Conservation (phyloP, 2,329 filamentous ascomycete species). For the Paecilomyces sp. region DNA sequence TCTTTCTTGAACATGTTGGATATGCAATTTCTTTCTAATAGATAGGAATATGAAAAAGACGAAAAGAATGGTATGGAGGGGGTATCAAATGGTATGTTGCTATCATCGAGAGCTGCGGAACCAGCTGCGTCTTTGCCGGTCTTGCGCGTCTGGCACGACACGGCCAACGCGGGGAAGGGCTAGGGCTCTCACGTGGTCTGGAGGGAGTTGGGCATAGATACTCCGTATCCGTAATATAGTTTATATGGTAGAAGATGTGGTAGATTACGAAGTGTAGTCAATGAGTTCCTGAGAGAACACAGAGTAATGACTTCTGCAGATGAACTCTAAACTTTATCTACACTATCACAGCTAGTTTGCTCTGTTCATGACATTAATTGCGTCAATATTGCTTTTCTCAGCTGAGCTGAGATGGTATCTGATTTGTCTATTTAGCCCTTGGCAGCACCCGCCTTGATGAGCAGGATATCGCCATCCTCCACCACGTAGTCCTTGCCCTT, state of each 20-base stretch:
- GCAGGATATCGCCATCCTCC: conserved; percentile 55
- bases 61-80: conserved; percentile 2
- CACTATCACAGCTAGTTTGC: no score
- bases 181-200: conserved; percentile 10
- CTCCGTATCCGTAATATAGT: no score
- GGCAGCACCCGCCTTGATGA: conserved; percentile 66
- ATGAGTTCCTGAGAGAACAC: no score
- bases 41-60: background rate
- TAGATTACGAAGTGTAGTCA: background rate
- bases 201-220: background rate
- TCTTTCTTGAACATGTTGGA: conserved; percentile 86
- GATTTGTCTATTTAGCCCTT: conserved; percentile 29
- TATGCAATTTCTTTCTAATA: background rate
- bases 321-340: no score
- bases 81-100: conserved; percentile 2
- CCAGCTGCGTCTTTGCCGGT: background rate
- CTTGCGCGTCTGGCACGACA: conserved; percentile 13
- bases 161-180: conserved; percentile 18
- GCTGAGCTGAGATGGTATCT: background rate
- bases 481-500: conserved; percentile 92
- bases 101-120: background rate
- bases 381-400: background rate
- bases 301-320: no score
- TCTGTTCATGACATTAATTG: background rate
- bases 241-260: no score